Evolutionary conservation across 129 eudicot species (phyloP), one percentile per base, ranked within the genome.

Genomic region (Artemisia tridentata): DNA sequence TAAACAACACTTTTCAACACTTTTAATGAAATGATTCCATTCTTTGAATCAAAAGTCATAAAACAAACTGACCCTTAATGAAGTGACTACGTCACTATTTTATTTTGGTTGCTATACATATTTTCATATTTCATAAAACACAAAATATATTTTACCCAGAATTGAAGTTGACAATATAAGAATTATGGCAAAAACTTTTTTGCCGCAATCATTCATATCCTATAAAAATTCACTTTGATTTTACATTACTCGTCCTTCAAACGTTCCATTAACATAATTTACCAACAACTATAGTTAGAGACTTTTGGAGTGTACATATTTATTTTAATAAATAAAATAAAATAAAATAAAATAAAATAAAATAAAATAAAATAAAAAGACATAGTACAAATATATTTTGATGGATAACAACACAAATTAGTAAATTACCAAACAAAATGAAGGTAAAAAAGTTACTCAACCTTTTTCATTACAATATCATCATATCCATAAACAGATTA

Each of bases 401-500:
- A 27, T 27, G 3, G 31, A 27, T 27, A 61, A 5, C 5, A 27
- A 13, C 14, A 27, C 1, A 23, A 23, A 23, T 25, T 25, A 1
- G 9, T 13, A 14, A 60, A 14, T 53, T 6, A 53, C 59, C 18
- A 63, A 31, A 8, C 18, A 15, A n/a, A 63, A 29, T 29, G 6
- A n/a, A 20, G 12, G 0, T 8, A 12, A 4, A 27, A 29, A 15
- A 48, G 10, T 23, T 3, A 50, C 58, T 14, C 17, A 61, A 72
- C 18, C 5, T 9, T 38, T 34, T 31, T 13, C 56, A 46, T 31
- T 19, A 63, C 11, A 29, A 62, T 59, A 61, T 27, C n/a, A 63
- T 20, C 15, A 76, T 60, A 68, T 17, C 17, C 71, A 71, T 23
- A 56, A 75, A 73, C n/a, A 65, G 77, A 77, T 64, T 72, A 85